phyloP scores from a whole-genome alignment of 805 yeast species.

The Grigorovia yakushimaensis region DNA sequence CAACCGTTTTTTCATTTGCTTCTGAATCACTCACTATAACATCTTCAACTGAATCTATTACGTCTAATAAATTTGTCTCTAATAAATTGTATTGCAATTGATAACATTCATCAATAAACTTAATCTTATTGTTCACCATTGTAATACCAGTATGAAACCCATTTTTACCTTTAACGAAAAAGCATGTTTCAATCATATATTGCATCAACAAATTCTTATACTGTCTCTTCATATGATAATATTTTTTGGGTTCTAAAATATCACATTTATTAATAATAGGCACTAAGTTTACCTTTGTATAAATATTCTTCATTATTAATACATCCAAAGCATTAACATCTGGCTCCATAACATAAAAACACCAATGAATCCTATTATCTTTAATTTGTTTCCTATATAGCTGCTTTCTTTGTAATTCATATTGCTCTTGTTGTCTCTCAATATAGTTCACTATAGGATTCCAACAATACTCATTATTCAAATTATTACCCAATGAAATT shows the following conservation, averaged over 20 bases:
- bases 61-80: background rate
- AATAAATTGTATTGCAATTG: background rate
- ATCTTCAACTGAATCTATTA: background rate
- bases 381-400: slow-evolving; percentile 43
- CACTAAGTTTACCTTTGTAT: slow-evolving; percentile 65
- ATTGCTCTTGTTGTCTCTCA: slow-evolving; percentile 66
- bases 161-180: slow-evolving; percentile 35
- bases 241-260: slow-evolving; percentile 35
- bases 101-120: background rate
- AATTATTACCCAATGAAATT: slow-evolving; percentile 65
- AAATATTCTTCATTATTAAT: slow-evolving; percentile 59
- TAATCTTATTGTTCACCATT: background rate
- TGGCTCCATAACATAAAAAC: slow-evolving; percentile 74
- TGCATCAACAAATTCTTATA: background rate
- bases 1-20: background rate
- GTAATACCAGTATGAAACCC: slow-evolving; percentile 43
- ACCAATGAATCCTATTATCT: slow-evolving; percentile 74
- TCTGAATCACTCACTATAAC: background rate
- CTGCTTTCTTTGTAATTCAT: slow-evolving; percentile 69
- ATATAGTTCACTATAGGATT: slow-evolving; percentile 59
- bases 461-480: slow-evolving; percentile 61
- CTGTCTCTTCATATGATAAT: slow-evolving; percentile 40
- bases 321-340: slow-evolving; percentile 55
- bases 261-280: slow-evolving; percentile 82
- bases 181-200: background rate